phyloP scores from a whole-genome alignment of 1,139 yeast genomes.

The Yamadazyma atmosphaerica region DNA sequence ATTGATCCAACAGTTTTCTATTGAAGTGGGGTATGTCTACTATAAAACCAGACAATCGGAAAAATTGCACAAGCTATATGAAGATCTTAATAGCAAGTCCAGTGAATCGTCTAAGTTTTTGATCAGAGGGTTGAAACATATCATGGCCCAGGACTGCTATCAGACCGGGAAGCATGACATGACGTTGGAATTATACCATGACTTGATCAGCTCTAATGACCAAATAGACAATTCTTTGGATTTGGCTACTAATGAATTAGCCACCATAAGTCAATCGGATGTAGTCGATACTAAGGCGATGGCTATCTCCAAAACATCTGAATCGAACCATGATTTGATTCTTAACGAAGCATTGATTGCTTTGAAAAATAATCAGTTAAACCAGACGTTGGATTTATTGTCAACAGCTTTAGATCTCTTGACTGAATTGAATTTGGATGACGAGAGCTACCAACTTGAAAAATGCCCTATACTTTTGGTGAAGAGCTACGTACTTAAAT shows the following conservation, averaged over 20 bases:
- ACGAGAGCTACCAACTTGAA: constrained; percentile 46
- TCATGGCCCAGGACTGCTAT: constrained; percentile 82
- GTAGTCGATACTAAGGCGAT: neutral
- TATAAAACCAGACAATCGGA: constrained; percentile 60
- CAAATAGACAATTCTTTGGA: constrained; percentile 49
- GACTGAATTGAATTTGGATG: constrained; percentile 35
- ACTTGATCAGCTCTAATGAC: constrained; percentile 43
- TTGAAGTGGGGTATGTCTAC: constrained; percentile 68
- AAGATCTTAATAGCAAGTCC: constrained; percentile 21
- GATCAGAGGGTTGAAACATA: constrained; percentile 61
- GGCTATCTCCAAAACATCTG: constrained; percentile 5
- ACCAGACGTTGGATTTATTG: constrained; percentile 47
- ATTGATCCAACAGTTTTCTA: constrained; percentile 33
- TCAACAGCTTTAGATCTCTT: constrained; percentile 51
- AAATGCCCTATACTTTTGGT: constrained; percentile 68
- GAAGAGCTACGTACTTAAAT: constrained; percentile 62
- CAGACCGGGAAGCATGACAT: constrained; percentile 58
- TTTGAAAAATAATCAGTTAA: constrained; percentile 45
- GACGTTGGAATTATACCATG: constrained; percentile 57
- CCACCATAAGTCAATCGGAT: constrained; percentile 59
- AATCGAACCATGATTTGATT: constrained; percentile 34
- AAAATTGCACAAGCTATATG: constrained; percentile 42
- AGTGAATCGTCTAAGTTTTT: constrained; percentile 22
- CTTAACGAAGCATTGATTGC: constrained; percentile 70
- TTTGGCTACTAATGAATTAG: constrained; percentile 66